Evolutionary conservation across 2,329 filamentous ascomycete species (phyloP), one percentile per base, ranked within the genome.

Genomic region (Colletotrichum navitas): DNA sequence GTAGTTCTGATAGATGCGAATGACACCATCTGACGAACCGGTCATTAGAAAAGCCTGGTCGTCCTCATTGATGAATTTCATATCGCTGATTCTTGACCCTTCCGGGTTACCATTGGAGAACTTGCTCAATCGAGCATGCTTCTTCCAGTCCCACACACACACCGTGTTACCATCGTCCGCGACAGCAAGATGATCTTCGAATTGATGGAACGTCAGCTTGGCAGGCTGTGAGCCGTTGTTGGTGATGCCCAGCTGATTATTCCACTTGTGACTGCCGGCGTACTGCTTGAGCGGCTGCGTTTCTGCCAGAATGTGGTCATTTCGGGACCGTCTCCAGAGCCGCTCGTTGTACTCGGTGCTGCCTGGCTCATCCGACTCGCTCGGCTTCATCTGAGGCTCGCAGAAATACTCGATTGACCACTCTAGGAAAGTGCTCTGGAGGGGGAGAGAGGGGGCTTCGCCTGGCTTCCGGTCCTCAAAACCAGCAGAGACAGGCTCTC

Each of bases 351-450:
- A 99, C 80, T 98, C 95, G 21, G 93, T 93, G 78, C 94, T 98
- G 43, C 96, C 96, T 18, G 96, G 96, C 79, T 99, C 96, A 76
- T 99, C 96, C 32, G 95, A 93, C 80, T 99, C 96, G 69, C 93
- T 95, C 3, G 94, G 92, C 79, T 96, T 97, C 96, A 99, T 98
- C 81, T 99, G 96, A 41, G 96, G 96, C 80, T 98, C 95, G 39
- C 95, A 93, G 86, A 98, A 99, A 80, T 99, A 98, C 81, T 95
- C 95, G 55, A 96, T 94, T 5, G 95, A 97, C 95, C 95, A 99
- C 74, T 97, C 94, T 74, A 97, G 87, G 81, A 98, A 97, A 11
- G 88, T 91, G 79, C 94, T 97, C 71, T 88, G 88, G 24, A 99
- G 81, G 1, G 96, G 96, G 36, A 98, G 87, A 16, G 81, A 82